Evolutionary conservation across 2,329 filamentous ascomycete genomes (phyloP), one percentile per base, ranked within the genome.

Genomic region (Ploettnerulaceae sp.): DNA sequence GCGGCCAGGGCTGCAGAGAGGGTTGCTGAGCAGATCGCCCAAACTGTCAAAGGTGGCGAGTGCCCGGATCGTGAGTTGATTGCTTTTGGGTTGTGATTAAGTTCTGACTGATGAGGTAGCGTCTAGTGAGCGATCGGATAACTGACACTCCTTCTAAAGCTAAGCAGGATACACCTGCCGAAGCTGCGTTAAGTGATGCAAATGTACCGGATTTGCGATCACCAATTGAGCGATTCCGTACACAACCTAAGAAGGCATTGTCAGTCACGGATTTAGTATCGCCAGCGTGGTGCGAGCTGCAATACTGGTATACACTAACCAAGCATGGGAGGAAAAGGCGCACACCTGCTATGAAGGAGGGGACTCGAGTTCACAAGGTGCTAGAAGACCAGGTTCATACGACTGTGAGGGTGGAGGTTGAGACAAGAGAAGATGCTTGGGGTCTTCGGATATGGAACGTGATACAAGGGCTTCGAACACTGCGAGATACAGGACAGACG

Each of bases 211-310:
- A 82, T 60, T 64, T 64, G 7, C 69, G 74, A 49, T 73, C 81
- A 7, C 90, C 89, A 0, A 69, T 96, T 2, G 76, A 89, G 52
- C 80, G 85, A 25, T 95, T 95, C 59, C 83, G 90, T 28, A 81
- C 80, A 1, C 82, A 77, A 46, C 88, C 88, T 0, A 83, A 76
- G 60, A 91, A 88, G 62, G 81, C 86, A 0, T 74, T 97, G 6
- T 89, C 86, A 0, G 93, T 97, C 1, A 89, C 87, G 2, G 93
- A 98, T 65, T 69, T 97, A 18, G 81, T 90, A 0, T 85, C 88
- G 1, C 90, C 90, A 2, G 84, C 90, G 6, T 98, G 93, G 93
- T 98, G 93, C 65, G 91, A 98, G 66, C 66, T 97, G 49, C 90
- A 97, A 64, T 94, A 95, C 60, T 89, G 82, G 73, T 96, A 94